Base-by-base conservation (phyloP, 129 eudicot genomes). In the Helichrysum umbraculigerum region DNA sequence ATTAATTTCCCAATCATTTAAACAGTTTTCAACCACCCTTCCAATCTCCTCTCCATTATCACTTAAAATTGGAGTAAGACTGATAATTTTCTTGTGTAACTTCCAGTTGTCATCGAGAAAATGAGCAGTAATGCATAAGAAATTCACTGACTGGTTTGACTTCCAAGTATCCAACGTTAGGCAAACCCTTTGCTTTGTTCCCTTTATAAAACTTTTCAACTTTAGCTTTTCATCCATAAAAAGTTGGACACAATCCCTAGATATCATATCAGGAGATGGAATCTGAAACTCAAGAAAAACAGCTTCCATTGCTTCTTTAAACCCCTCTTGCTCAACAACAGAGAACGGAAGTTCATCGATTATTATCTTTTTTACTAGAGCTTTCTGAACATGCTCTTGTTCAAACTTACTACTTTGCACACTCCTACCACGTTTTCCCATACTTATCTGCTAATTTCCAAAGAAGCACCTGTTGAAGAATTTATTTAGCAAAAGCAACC, bases 231-330 rank as follows among this genome's bases (percentile, higher is more conserved):
- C 22, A 16, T 54, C 22, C 60, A 16, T 54, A 10, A 54, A 54
- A 54, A 54, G 60, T 54, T 54, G 60, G 8, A 5, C 60, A 54
- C 60, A 54, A 54, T 54, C 60, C 60, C 60, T 54, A 54, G 60
- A 54, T 17, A 54, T 17, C 21, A 54, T 19, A 16, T 54, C 60
- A 8, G 60, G 21, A 54, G 60, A 54, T 54, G 60, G 60, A 54
- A 54, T 14, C 21, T 54, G 60, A 54, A 54, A 54, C 19, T 19
- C 19, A 8, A 19, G 22, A 3, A 17, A 17, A 19, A 7, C 9
- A 54, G 60, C 60, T 54, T 54, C 60, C 19, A 54, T 14, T 16
- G 21, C 9, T 19, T 54, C 60, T 54, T 16, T 19, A n/a, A 54
- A 54, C 19, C 21, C 25, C 9, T 19, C 21, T 16, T 54, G 60